Base-by-base conservation (phyloP, 2,329 filamentous ascomycete species). In the Thelonectria discophora region DNA sequence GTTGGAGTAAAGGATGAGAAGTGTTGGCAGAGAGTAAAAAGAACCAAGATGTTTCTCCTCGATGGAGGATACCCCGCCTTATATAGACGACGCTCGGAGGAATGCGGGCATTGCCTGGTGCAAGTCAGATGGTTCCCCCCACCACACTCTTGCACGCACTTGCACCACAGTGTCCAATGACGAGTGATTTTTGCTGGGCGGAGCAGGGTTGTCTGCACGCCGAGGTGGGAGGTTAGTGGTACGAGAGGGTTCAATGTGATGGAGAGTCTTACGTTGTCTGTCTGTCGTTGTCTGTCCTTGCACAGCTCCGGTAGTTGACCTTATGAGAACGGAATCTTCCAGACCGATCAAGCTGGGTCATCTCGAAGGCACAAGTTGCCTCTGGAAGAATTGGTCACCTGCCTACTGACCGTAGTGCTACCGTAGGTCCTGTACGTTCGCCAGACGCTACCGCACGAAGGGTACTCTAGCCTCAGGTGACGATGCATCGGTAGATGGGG, bases 161-260 rank as follows among this genome's bases (percentile, higher is more conserved):
- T 11, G 32, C 32, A 34, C 24, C 40, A 53, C 43, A 24, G 55
- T 63, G 61, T 61, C 63, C 42, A 47, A 39, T 32, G 8, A 11
- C 69, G 69, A 69, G 69, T 69, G 58, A 68, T 70, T 70, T 69
- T 63, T 58, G 68, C 69, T 52, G 62, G 57, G 32, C 32, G 32
- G n/a, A n/a, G 63, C 51, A 64, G 58, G 56, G 24, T 58, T 51
- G 57, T 48, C 59, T 20, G 21, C 24, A 4, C 7, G 24, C 24
- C 7, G 24, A 24, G 39, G 37, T 40, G 37, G 43, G 30, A 48
- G 17, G 52, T 8, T 18, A 55, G 55, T 65, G 63, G 63, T 58
- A 53, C 58, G 61, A 65, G 58, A 67, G 64, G 58, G 58, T 65
- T 67, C 49, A 59, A 62, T 64, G 62, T 58, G 53, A 65, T n/a